Base-by-base conservation (phyloP, 768 basidiomycete species). In the Tremella yokohamensis region DNA sequence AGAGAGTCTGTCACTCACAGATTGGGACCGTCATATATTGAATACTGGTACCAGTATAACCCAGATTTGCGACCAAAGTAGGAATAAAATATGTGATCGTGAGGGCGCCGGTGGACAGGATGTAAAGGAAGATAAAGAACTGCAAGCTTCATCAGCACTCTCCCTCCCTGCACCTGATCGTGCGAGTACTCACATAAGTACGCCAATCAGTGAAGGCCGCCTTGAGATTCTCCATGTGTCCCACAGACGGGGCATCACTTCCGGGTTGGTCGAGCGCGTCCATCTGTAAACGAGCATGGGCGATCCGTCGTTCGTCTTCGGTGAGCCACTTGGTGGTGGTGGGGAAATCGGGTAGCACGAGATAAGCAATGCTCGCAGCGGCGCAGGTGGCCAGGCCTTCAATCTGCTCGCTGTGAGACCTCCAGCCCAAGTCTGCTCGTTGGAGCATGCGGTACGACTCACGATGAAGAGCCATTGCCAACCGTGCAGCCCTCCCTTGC, bases 401-500 rank as follows among this genome's bases (percentile, higher is more conserved):
- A 34, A 34, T 34, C 29, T 34, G 29, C 29, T 34, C 29, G 29
- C 6, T 4, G 29, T 34, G 29, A 34, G 29, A 6, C 11, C 29
- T 11, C 4, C 6, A 11, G 29, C 29, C 6, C 29, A 34, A 34
- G 29, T 34, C 6, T 34, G 29, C 29, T n/a, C n/a, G n/a, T n/a
- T 34, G 29, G 11, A 11, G 29, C 4, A 11, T 4, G 29, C 29
- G 29, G 29, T 11, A 11, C 29, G 29, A 34, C 29, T 4, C 29
- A 34, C 29, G 29, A 34, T 34, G 29, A 34, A 34, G 11, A 34
- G 52, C 86, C 70, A 85, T 82, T 85, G 79, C 88, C 88, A 90
- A 0, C 85, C 86, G 7, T 85, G 80, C 58, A 82, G 79, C 0
- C 87, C 88, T 9, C 83, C 77, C 54, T 80, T 79, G 8, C 84